These are phyloP conservation scores for Penicillium sp. DNA, from an alignment of 2,329 filamentous ascomycete species.

Conservation along the genomic window DNA sequence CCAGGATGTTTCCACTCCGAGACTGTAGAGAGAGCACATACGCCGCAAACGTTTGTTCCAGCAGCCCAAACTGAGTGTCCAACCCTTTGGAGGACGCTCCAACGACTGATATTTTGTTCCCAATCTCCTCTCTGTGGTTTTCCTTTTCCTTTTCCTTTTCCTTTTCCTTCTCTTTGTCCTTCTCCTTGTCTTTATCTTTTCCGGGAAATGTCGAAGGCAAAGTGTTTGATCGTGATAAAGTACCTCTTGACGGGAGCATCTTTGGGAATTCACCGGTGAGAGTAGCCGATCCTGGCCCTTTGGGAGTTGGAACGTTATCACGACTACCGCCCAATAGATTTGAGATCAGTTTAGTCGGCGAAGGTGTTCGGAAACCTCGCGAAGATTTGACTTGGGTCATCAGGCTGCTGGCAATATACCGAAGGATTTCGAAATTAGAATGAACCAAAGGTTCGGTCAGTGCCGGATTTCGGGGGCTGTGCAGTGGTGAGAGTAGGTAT, in stretches of 20 bases:
- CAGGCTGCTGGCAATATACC: conserved; percentile 63
- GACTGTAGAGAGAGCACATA: conserved; percentile 80
- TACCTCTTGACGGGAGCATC: conserved; percentile 41
- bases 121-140: conserved; percentile 31
- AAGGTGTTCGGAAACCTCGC: conserved; percentile 71
- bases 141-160: conserved; percentile 32
- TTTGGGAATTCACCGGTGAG: conserved; percentile 46
- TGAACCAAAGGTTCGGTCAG: conserved; percentile 66
- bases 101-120: conserved; percentile 50
- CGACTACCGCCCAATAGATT: conserved; percentile 68
- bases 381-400: conserved; percentile 60
- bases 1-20: conserved; percentile 83
- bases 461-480: conserved; percentile 55
- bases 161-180: conserved; percentile 35
- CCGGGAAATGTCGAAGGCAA: conserved; percentile 48
- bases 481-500: conserved; percentile 69
- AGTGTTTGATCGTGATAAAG: conserved; percentile 44
- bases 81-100: conserved; percentile 54
- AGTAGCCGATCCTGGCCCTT: conserved; percentile 37
- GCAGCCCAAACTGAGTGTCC: conserved; percentile 65
- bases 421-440: conserved; percentile 75
- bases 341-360: conserved; percentile 85
- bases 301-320: conserved; percentile 35
- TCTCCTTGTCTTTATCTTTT: conserved; percentile 43
- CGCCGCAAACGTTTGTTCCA: conserved; percentile 82